Conservation (phyloP, 2,329 filamentous ascomycete species). For the Furcasterigmium furcatum region DNA sequence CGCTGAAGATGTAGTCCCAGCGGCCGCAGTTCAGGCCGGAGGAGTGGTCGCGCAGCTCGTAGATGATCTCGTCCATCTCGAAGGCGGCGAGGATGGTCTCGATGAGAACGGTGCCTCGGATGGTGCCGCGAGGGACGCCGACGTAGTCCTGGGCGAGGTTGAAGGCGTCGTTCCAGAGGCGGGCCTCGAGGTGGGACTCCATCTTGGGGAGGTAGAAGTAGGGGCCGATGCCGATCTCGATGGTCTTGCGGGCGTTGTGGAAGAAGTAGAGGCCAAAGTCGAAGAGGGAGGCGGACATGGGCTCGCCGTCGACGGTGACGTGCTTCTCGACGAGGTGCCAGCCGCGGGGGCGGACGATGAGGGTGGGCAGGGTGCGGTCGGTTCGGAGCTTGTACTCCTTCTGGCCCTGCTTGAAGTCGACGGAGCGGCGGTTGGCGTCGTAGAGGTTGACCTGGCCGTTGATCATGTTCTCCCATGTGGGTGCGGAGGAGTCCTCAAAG, state of each 20-base stretch:
- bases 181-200: slow-evolving; percentile 86
- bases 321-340: slow-evolving; percentile 95
- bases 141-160: slow-evolving; percentile 85
- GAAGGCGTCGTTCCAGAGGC: slow-evolving; percentile 91
- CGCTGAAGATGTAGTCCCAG: slow-evolving; percentile 95
- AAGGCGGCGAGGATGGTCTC: slow-evolving; percentile 90
- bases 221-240: slow-evolving; percentile 73
- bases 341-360: slow-evolving; percentile 82
- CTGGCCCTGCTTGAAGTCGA: slow-evolving; percentile 83
- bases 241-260: slow-evolving; percentile 82
- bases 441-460: slow-evolving; percentile 89
- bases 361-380: slow-evolving; percentile 72
- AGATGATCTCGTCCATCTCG: slow-evolving; percentile 97
- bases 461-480: slow-evolving; percentile 94
- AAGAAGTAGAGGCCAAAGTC: slow-evolving; percentile 94
- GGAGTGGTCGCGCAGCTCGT: slow-evolving; percentile 86
- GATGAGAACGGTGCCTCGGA: slow-evolving; percentile 83
- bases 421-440: slow-evolving; percentile 79
- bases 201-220: slow-evolving; percentile 94
- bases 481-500: slow-evolving; percentile 84
- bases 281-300: slow-evolving; percentile 80
- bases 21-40: slow-evolving; percentile 87
- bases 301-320: slow-evolving; percentile 82
- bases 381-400: slow-evolving; percentile 92
- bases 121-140: slow-evolving; percentile 76